Base-by-base conservation (phyloP, 164 flowering plant genomes). In the Cinnamomum chago region DNA sequence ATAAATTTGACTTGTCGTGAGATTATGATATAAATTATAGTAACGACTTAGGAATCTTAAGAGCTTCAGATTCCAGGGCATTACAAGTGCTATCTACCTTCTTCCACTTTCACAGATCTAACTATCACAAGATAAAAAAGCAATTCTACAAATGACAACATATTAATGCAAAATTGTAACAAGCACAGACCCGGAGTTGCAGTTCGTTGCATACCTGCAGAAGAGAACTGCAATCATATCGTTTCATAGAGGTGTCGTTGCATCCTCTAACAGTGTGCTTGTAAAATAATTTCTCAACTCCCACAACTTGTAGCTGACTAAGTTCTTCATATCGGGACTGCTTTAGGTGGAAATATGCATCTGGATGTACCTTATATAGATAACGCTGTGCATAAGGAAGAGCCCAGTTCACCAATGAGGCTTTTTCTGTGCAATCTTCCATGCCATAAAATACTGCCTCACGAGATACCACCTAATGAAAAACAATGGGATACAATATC, bases 321-420 rank as follows among this genome's bases (percentile, higher is more conserved):
- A 92, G 70, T 30, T 67, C 76, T 55, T 80, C 81, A 71, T 84
- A 87, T 66, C 82, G 84, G 52, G 85, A 80, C 66, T 83, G 83
- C 86, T 89, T 89, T 64, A 90, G 79, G 51, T 84, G 84, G 68
- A 27, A 25, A 80, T 93, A 95, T 72, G 75, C 80, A 58, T 87
- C 85, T 23, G 89, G 87, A 76, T 91, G 94, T 24, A 77, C 12
- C 69, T 80, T 76, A 76, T 73, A 83, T 22, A 93, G 72, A 76
- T 93, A 95, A 27, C 97, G 94, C 71, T 95, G 99, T 52, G 97
- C 97, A 83, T 84, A 95, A 65, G 99, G 99, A 79, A 95, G 93
- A 81, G 86, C 85, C 98, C 97, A 92, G 72, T 86, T 78, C 58
- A 95, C 84, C 79, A 95, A 68, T 58, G 89, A 81, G 72, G 83